Percentiles rank a stretch among this genome's conserved stretches.
phyloP scores from a whole-genome alignment of 78 protist species.

The Dictyostelium purpureum region DNA sequence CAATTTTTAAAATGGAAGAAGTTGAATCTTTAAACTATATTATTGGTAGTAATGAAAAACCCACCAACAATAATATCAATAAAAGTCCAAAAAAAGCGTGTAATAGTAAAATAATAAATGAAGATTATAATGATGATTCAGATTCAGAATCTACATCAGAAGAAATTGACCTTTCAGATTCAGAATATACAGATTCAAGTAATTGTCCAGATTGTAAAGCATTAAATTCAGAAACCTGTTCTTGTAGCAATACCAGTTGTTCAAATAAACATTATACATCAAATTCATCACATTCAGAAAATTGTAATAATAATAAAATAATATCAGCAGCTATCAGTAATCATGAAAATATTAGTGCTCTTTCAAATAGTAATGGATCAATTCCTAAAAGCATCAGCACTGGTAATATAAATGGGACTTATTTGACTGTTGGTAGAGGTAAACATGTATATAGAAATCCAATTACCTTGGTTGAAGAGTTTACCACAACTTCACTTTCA shows the following conservation, averaged over 20 bases:
- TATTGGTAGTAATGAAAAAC: background rate
- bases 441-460: slow-evolving; percentile 35
- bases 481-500: slow-evolving; percentile 22
- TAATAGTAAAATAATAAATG: no score
- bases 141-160: slow-evolving; percentile 13
- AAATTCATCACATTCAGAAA: background rate
- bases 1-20: background rate
- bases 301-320: background rate
- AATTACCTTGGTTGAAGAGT: slow-evolving; percentile 71
- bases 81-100: no score
- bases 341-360: no score
- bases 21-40: no score
- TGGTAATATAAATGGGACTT: background rate
- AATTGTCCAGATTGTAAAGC: slow-evolving; percentile 2
- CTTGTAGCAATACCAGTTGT: slow-evolving; percentile 5
- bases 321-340: no score
- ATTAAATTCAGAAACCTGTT: background rate
- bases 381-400: background rate
- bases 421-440: background rate
- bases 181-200: slow-evolving; percentile 15
- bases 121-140: background rate
- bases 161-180: background rate
- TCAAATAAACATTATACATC: slow-evolving; percentile 15
- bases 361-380: background rate
- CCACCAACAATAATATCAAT: background rate